A percentile compares a stretch with the other conserved stretches of the same genome.
These are phyloP conservation scores for Actinidia chinensis DNA, from an alignment of 179 eudicot genomes.

Conservation along the genomic window DNA sequence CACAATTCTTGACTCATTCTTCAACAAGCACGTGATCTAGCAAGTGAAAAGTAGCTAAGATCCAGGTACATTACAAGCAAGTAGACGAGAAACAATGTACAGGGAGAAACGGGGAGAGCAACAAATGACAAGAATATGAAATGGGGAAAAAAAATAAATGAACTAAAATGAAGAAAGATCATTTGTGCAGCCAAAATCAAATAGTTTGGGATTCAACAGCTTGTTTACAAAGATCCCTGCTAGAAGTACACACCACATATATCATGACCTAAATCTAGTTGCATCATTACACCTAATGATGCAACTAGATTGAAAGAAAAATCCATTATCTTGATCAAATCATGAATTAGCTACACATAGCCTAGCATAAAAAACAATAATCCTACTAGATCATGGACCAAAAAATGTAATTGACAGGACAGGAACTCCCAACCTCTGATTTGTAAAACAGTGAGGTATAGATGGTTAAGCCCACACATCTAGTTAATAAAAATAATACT, in stretches of 20 bases:
- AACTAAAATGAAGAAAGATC: background rate
- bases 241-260: background rate
- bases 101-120: background rate
- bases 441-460: background rate
- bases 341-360: background rate
- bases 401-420: background rate
- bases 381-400: background rate
- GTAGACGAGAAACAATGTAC: background rate
- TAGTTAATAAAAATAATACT: background rate
- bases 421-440: background rate
- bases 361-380: background rate
- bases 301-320: background rate
- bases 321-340: background rate
- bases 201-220: background rate
- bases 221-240: background rate
- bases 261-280: background rate
- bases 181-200: background rate
- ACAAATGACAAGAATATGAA: background rate
- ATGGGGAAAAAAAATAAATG: background rate
- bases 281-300: background rate
- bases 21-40: background rate
- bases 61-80: background rate
- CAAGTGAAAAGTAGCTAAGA: background rate
- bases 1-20: too few species aligned
- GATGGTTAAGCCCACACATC: background rate